These are phyloP conservation scores for Magnolia kwangsiensis DNA, from an alignment of 164 flowering plant species.

Conservation along the genomic window DNA sequence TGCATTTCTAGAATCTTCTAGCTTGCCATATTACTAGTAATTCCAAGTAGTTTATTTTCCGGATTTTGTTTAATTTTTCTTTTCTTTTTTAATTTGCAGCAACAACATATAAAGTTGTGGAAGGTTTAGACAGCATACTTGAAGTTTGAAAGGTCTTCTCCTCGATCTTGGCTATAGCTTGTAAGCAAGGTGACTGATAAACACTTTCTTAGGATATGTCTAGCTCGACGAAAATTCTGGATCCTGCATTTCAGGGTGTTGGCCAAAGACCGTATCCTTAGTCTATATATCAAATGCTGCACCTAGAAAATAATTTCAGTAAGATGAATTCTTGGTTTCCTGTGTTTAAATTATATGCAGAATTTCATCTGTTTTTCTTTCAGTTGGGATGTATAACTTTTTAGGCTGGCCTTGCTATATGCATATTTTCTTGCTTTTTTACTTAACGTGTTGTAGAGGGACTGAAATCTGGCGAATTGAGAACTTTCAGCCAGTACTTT, in stretches of 20 bases:
- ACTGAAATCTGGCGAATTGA: slow-evolving; percentile 96
- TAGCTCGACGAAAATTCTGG: slow-evolving; percentile 61
- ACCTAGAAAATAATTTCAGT: neutral
- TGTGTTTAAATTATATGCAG: neutral
- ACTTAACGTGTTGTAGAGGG: slow-evolving; percentile 73
- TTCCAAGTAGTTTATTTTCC: neutral
- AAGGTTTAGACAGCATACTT: neutral
- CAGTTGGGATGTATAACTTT: neutral
- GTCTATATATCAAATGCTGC: neutral
- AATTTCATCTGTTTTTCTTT: neutral
- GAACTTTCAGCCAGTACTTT: slow-evolving; percentile 80
- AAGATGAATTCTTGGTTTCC: neutral
- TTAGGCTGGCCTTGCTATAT: neutral
- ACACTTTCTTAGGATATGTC: slow-evolving; percentile 38
- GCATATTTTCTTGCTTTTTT: slow-evolving; percentile 7
- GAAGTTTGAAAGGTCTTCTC: slow-evolving; percentile 8
- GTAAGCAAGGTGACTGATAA: neutral
- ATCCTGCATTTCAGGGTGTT: slow-evolving; percentile 91
- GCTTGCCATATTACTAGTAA: neutral
- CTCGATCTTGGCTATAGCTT: slow-evolving; percentile 2
- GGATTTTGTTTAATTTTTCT: neutral
- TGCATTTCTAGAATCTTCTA: neutral
- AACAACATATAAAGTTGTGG: slow-evolving; percentile 1
- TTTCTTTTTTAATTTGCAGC: neutral
- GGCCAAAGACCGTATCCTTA: slow-evolving; percentile 93